Evolutionary conservation across 805 yeast species (phyloP), one percentile per base, ranked within the genome.

Genomic region (Yarrowia sp.): DNA sequence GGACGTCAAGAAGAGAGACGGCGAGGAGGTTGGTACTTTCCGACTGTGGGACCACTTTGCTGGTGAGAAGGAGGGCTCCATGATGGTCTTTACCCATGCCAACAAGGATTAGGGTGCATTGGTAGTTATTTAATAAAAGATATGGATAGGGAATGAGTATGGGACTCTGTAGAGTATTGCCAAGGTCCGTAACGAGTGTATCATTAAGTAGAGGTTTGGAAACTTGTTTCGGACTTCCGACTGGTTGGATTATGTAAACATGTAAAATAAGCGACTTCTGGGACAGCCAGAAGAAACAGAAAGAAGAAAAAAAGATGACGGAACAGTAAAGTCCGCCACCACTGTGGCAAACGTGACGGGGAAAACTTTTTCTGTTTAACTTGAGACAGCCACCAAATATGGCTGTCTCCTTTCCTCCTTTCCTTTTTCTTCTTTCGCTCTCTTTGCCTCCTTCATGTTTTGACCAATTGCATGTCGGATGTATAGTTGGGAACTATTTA

Each of bases 41-140:
- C 61, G 68, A 36, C 49, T 62, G 38, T 67, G 68, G 68, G 68
- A 67, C 58, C 68, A 67, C 38, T 67, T 67, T 32, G 62, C 68
- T 19, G 59, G 63, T 30, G 67, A 58, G 48, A 67, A 67, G 62
- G 68, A 51, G 30, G 68, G 68, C 4, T 65, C 68, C n/a, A 36
- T 67, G 64, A 56, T 67, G 49, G 41, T 58, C 10, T 58, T 58
- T 19, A 12, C 36, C 32, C 38, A 40, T 41, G 63, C 51, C 22
- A 41, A 58, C 24, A 54, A 26, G 61, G 61, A 38, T 8, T 54
- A 51, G 58, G 59, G 17, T 54, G 61, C 61, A 54, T 54, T 16
- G 56, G 40, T 49, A 49, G 61, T 17, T 54, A 38, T 54, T 24
- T 36, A 54, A 52, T 17, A 22, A 35, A 36, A 36, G 16, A 26